Conservation (phyloP, 495 filamentous ascomycete species). For the Clohesyomyces aquaticus region DNA sequence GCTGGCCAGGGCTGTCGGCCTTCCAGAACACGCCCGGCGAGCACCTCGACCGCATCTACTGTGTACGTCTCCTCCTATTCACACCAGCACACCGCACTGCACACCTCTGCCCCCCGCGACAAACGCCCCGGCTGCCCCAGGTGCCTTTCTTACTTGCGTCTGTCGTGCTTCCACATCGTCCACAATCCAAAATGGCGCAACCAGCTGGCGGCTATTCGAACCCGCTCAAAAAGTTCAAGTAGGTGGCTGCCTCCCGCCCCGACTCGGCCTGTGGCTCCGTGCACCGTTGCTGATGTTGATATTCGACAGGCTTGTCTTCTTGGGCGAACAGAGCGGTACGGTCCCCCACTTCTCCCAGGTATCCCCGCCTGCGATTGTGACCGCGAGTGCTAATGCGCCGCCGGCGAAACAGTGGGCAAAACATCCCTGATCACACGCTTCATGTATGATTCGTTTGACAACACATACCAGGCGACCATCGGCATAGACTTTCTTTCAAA, state of each 20-base stretch:
- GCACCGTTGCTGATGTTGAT: slow-evolving; percentile 32
- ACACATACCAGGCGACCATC: slow-evolving; percentile 99
- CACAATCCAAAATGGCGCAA: slow-evolving; percentile 55
- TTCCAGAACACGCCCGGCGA: too few relatives aligned
- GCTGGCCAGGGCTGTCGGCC: too few relatives aligned
- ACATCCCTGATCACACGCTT: slow-evolving; percentile 98
- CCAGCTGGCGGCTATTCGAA: slow-evolving; percentile 79
- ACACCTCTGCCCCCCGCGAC: too few relatives aligned
- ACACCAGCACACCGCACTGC: too few relatives aligned
- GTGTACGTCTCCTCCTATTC: too few relatives aligned
- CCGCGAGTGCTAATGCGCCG: too few relatives aligned
- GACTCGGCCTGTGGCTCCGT: not conserved
- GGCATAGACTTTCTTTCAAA: slow-evolving; percentile 99
- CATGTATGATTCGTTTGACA: slow-evolving; percentile 99
- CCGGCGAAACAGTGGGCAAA: slow-evolving; percentile 79
- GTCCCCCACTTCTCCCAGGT: not conserved
- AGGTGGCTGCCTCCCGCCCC: slow-evolving; percentile 40
- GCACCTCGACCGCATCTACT: too few relatives aligned
- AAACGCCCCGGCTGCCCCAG: too few relatives aligned
- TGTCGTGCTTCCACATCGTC: not conserved
- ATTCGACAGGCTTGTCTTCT: slow-evolving; percentile 80
- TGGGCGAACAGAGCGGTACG: slow-evolving; percentile 97
- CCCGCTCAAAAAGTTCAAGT: slow-evolving; percentile 99
- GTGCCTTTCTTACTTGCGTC: too few relatives aligned
- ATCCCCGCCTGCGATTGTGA: slow-evolving; percentile 29